These are phyloP conservation scores for Pythium folliculosum DNA, from an alignment of 352 stramenopile species.

Conservation along the genomic window DNA sequence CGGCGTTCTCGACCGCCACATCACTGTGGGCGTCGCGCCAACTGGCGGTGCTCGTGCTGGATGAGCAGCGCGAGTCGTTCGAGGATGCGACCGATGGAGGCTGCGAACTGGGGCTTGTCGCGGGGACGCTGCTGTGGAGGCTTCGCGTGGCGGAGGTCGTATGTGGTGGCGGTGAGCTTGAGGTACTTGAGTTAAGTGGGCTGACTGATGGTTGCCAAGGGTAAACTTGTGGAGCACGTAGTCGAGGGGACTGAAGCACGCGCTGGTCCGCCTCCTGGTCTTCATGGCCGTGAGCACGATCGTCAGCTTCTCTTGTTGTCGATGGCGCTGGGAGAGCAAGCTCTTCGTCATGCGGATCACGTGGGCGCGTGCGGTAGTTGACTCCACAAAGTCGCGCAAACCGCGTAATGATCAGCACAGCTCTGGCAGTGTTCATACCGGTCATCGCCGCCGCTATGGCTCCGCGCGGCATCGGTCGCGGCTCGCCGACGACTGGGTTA, in stretches of 20 bases:
- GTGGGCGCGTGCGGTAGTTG: not conserved
- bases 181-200: not conserved
- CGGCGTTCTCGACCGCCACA: not conserved
- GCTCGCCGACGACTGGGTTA: too few species aligned
- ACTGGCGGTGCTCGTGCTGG: not conserved
- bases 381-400: not conserved
- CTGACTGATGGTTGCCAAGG: not conserved
- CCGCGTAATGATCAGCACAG: not conserved
- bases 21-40: not conserved
- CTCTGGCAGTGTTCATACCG: not conserved
- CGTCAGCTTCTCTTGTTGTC: too few species aligned
- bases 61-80: conserved; percentile 4
- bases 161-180: too few species aligned
- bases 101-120: not conserved
- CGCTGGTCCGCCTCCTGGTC: not conserved
- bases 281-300: not conserved
- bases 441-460: too few species aligned
- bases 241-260: not conserved
- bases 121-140: not conserved
- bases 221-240: not conserved
- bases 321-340: too few species aligned
- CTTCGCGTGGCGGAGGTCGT: too few species aligned
- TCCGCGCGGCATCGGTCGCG: too few species aligned
- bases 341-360: too few species aligned
- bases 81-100: conserved; percentile 3